Evolutionary conservation across 2,329 filamentous ascomycete genomes (phyloP).

Genomic region (Paecilomyces variotii): DNA sequence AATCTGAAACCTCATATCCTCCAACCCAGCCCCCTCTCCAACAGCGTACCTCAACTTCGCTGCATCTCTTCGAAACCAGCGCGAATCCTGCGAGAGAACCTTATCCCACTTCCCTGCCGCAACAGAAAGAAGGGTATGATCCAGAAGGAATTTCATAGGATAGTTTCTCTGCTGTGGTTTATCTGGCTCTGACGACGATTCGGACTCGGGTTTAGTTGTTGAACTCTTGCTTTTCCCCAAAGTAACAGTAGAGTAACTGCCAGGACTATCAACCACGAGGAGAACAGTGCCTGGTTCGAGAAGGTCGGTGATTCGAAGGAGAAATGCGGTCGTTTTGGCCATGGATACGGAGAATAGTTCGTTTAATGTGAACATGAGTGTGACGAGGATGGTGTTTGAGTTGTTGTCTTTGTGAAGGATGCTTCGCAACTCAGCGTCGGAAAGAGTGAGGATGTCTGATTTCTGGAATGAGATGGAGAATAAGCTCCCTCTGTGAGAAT

Average conservation of each 20-base stretch:
- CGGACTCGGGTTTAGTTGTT: constrained; percentile 12
- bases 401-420: constrained; percentile 7
- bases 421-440: constrained; percentile 30
- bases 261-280: constrained; percentile 85
- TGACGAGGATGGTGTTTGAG: constrained; percentile 51
- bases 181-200: constrained; percentile 29
- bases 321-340: constrained; percentile 65
- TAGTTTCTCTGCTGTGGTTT: constrained; percentile 52
- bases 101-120: constrained; percentile 59
- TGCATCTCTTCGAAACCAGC: constrained; percentile 72
- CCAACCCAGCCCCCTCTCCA: constrained; percentile 74
- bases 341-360: constrained; percentile 80
- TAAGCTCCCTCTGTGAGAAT: neutral
- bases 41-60: constrained; percentile 66
- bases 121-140: constrained; percentile 62
- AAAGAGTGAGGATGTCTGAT: constrained; percentile 42
- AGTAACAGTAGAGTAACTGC: constrained; percentile 78
- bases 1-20: constrained; percentile 93
- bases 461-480: constrained; percentile 39
- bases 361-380: constrained; percentile 89
- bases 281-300: constrained; percentile 57
- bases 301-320: constrained; percentile 58
- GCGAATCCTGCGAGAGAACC: constrained; percentile 64
- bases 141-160: constrained; percentile 88
- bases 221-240: constrained; percentile 46